Evolutionary conservation across 169 alveolate genomes (phyloP).

Genomic region (Neospora caninum): DNA sequence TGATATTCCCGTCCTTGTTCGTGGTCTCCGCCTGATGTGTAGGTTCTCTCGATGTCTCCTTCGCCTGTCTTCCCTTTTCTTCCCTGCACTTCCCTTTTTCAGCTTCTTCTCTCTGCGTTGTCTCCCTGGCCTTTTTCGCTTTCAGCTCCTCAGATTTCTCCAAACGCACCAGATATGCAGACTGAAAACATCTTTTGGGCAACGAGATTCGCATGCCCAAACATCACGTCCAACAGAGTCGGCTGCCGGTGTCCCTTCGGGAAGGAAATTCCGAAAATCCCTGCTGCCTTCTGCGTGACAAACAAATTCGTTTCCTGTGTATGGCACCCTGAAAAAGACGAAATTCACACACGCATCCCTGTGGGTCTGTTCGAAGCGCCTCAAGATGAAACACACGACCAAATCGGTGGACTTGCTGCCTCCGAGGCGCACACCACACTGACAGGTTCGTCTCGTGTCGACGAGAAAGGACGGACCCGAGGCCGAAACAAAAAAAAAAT

Average conservation of each 20-base stretch:
- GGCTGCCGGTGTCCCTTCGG: slow-evolving; percentile 52
- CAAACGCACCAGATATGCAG: slow-evolving; percentile 69
- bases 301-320: slow-evolving; percentile 82
- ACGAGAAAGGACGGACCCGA: too few relatives aligned
- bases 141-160: too few relatives aligned
- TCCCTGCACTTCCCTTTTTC: not conserved
- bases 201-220: slow-evolving; percentile 38
- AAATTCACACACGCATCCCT: slow-evolving; percentile 7
- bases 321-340: slow-evolving; percentile 80
- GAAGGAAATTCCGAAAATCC: slow-evolving; percentile 84
- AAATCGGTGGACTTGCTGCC: too few relatives aligned
- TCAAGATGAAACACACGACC: too few relatives aligned
- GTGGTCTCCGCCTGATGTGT: too few relatives aligned
- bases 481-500: too few relatives aligned
- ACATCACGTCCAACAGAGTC: slow-evolving; percentile 72
- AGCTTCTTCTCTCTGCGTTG: not conserved
- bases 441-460: too few relatives aligned
- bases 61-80: not conserved
- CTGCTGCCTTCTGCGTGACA: slow-evolving; percentile 85
- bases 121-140: not conserved
- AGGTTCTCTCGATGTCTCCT: not conserved
- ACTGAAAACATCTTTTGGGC: slow-evolving; percentile 68
- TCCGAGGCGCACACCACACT: too few relatives aligned
- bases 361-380: not conserved
- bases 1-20: too few relatives aligned